Evolutionary conservation across 1,284 basidiomycete genomes (phyloP).

Genomic region (Microbotryum intermedium): DNA sequence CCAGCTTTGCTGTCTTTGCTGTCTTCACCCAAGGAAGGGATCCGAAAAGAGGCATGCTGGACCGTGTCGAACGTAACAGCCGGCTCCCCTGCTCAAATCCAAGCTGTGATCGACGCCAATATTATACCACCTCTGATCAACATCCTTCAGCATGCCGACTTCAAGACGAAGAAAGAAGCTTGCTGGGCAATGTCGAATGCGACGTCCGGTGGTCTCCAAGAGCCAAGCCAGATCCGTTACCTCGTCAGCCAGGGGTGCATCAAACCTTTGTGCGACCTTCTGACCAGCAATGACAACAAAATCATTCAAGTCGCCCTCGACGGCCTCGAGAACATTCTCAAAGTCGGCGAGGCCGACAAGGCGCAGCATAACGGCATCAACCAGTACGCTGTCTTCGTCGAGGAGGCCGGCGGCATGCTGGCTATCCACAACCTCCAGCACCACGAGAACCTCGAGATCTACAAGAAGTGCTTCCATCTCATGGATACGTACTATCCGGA

Average conservation of each 20-base stretch:
- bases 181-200: constrained; percentile 99
- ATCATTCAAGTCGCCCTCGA: constrained; percentile 98
- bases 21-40: constrained; percentile 93
- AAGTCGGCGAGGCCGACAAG: constrained; percentile 96
- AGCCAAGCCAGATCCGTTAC: constrained; percentile 95
- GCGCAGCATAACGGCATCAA: constrained; percentile 72
- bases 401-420: constrained; percentile 98
- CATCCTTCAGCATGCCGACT: constrained; percentile 94
- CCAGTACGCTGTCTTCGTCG: constrained; percentile 87
- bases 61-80: constrained; percentile 99
- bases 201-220: constrained; percentile 92
- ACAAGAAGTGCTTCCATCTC: constrained; percentile 99
- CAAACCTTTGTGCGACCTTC: constrained; percentile 92
- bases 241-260: constrained; percentile 97
- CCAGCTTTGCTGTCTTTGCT: constrained; percentile 84
- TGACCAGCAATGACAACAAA: constrained; percentile 99
- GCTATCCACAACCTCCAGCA: constrained; percentile 98
- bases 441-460: constrained; percentile 97
- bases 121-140: constrained; percentile 98
- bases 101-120: constrained; percentile 60
- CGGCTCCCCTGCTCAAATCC: constrained; percentile 91
- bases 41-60: constrained; percentile 94
- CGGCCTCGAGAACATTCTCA: constrained; percentile 96
- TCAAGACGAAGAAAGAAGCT: constrained; percentile 99
- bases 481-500: constrained; percentile 78